Evolutionary conservation across 2,329 filamentous ascomycete species (phyloP), one percentile per base, ranked within the genome.

Genomic region (Echinosphaeria canescens): DNA sequence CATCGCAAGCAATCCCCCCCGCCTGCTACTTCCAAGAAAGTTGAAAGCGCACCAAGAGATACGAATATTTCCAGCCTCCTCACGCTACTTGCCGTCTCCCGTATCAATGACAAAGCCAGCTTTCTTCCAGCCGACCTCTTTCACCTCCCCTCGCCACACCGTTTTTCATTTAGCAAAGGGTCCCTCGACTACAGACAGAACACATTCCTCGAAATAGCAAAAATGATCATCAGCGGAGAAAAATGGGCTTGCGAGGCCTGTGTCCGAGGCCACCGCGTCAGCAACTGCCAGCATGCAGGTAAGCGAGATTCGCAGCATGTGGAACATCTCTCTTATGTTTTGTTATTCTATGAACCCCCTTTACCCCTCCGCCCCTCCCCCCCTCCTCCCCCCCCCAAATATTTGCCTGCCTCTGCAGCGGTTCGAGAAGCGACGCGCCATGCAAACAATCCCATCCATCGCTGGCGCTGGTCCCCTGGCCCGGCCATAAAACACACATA

Each of bases 231-330:
- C 50, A 73, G 92, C 62, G 85, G 85, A 52, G 81, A 92, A 60
- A 95, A 95, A 62, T 95, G 70, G 60, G 85, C 85, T 54, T 95
- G 85, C 62, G 80, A 91, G 58, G 84, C 84, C 56, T 98, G 88
- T 58, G 82, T 98, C 49, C 78, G 88, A 53, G 88, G 88, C 47
- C 88, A 98, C 59, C 80, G 88, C 48, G 88, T 98, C 48, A 95
- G 84, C 74, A 92, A 88, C 49, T 98, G 88, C 62, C 81, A 85
- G 51, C 88, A 98, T 53, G 67, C 70, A 50, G 82, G 84, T 92
- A 69, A 60, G 78, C 64, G 34, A 40, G 42, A 40, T 41, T 41
- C 22, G 25, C 36, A n/a, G 25, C 27, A 26, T 23, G 22, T 27
- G 27, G 15, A 31, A 23, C 27, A 26, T 23, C 16, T 30, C 27